Evolutionary conservation across 129 eudicot genomes (phyloP), one percentile per base, ranked within the genome.

Genomic region (Deinandra increscens): DNA sequence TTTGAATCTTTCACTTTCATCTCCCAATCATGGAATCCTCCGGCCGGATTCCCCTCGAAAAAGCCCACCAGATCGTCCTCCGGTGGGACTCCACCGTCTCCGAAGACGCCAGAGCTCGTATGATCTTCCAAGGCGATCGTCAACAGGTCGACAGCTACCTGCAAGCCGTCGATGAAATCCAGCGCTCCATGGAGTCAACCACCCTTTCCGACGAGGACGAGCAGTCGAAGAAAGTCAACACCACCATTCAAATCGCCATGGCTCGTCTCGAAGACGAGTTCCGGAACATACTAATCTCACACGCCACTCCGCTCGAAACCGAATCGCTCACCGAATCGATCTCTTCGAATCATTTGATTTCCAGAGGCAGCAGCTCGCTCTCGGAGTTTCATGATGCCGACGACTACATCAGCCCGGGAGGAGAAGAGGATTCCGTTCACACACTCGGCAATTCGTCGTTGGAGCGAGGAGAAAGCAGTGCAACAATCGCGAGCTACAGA

Each of bases 51-150:
- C 61, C 80, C 8, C 56, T 80, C 19, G 74, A 81, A 55, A 64
- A 87, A 23, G 87, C 97, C 33, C 87, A 86, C 74, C 84, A 84
- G 60, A 80, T 84, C 72, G 81, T 91, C 64, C 95, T 88, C 72
- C 94, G 87, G 1, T 91, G 94, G 94, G 95, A 91, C 73, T 88
- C 97, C 34, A 78, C 88, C 7, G 83, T 74, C 48, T 88, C 97
- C 5, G 90, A 83, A 48, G 85, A 85, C 7, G 82, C 91, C 26
- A 74, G 88, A 11, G 84, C 84, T 31, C 75, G 76, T 2, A 90
- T 84, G 88, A 87, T 84, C 70, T 87, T 90, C 70, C 65, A 78
- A 62, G 62, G 77, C 71, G 87, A 82, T 69, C 95, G 95, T 12
- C 72, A 60, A 4, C 91, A 87, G 64, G 76, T 87, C 83, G 82